Evolutionary conservation across 2,329 filamentous ascomycete genomes (phyloP), one percentile per base, ranked within the genome.

Genomic region (Knufia fluminis): DNA sequence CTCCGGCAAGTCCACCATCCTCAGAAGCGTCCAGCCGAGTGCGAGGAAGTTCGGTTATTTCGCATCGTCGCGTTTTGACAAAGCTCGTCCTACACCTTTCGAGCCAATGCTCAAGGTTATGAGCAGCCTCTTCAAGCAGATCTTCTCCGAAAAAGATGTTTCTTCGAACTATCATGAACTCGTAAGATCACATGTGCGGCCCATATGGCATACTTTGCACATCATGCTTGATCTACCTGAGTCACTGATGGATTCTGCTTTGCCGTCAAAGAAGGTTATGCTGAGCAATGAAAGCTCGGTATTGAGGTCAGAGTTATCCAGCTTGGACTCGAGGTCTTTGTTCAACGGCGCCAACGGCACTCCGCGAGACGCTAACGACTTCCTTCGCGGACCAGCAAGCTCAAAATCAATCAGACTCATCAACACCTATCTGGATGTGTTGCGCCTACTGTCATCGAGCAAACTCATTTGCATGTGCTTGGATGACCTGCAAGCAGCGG

Each of bases 401-500:
- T 69, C 56, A 62, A 68, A 53, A 66, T 75, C 76, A 1, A 83
- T 87, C 56, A 81, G 87, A 10, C 76, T 95, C 49, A 86, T 91
- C 75, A 91, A 89, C 61, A 90, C 86, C 1, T 91, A 94, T 59
- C 71, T 95, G 40, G 90, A 96, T 57, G 83, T 95, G 8, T 67
- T 96, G 45, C 79, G 86, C 46, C 79, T 94, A 36, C 82, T 97
- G 49, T 85, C 87, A 0, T 75, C 82, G 17, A 82, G 90, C 63
- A 92, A 90, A 59, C 82, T 95, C 59, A 89, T 95, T 48, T 94
- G 87, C 61, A 82, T 95, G 58, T 89, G 83, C 59, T 69, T 96
- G 23, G 91, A 96, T 61, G 91, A 96, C 65, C 70, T 96, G 26
- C 89, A 96, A 59, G 92, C 88, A 64, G 88, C 89, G 4, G 91